phyloP scores from a whole-genome alignment of 164 flowering plant genomes.

The Malania oleifera region DNA sequence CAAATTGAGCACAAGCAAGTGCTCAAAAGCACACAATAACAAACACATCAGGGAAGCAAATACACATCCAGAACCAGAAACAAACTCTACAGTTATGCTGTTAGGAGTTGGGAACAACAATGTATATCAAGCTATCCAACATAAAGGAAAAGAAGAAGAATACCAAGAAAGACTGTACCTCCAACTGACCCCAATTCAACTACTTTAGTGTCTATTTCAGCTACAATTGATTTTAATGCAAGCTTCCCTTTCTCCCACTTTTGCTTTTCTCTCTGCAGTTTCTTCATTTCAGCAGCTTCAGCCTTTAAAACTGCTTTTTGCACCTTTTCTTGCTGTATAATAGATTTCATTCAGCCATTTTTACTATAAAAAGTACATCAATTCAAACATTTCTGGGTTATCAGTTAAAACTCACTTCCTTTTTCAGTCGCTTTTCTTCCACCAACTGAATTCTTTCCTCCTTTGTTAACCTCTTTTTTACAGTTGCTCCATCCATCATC shows the following conservation, averaged over 20 bases:
- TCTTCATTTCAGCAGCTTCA: constrained; percentile 69
- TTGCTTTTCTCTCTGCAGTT: constrained; percentile 60
- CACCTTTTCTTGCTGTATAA: constrained; percentile 67
- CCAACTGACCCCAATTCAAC: constrained; percentile 71
- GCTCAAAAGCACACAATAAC: too few relatives aligned
- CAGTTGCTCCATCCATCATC: constrained; percentile 19
- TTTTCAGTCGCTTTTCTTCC: constrained; percentile 63
- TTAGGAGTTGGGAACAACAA: not conserved
- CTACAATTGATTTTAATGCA: constrained; percentile 71
- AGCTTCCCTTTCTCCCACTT: constrained; percentile 91
- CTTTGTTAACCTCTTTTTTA: constrained; percentile 38
- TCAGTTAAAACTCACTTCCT: constrained; percentile 46
- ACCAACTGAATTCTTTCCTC: constrained; percentile 47
- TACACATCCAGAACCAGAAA: too few relatives aligned
- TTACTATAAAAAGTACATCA: not conserved
- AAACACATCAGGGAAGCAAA: too few relatives aligned
- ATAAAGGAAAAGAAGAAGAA: not conserved
- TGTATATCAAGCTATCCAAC: not conserved
- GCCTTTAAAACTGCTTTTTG: constrained; percentile 71
- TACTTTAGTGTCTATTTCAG: constrained; percentile 72
- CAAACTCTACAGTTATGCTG: too few relatives aligned
- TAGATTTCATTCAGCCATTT: constrained; percentile 5
- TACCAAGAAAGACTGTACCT: constrained; percentile 37
- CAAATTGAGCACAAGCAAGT: too few relatives aligned
- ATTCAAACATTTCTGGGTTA: not conserved